phyloP scores from a whole-genome alignment of 768 basidiomycete genomes.

The Trichaptum fuscoviolaceum region DNA sequence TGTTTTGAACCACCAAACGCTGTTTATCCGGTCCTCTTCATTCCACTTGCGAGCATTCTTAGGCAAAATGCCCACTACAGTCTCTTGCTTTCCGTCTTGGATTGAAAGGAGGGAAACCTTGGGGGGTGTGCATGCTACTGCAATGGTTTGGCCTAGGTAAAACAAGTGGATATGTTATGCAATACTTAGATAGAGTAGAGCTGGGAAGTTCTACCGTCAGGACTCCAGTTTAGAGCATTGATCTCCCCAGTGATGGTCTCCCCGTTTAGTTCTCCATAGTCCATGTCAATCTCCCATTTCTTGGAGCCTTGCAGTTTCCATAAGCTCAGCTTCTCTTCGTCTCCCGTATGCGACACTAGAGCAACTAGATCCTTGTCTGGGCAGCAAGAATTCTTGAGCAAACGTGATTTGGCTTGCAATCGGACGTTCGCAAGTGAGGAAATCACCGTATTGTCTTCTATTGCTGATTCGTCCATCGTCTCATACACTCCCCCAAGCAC shows the following conservation, averaged over 20 bases:
- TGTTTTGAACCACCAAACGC: slow-evolving; percentile 73
- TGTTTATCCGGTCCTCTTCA: slow-evolving; percentile 30
- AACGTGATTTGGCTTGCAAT: slow-evolving; percentile 51
- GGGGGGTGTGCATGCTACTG: slow-evolving; percentile 65
- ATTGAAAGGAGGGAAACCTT: slow-evolving; percentile 68
- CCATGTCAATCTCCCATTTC: slow-evolving; percentile 78
- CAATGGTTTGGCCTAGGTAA: slow-evolving; percentile 59
- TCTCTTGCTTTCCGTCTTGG: slow-evolving; percentile 63
- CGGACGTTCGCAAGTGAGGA: slow-evolving; percentile 50
- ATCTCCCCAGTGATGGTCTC: slow-evolving; percentile 44
- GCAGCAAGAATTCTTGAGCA: slow-evolving; percentile 66
- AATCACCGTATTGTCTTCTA: neutral
- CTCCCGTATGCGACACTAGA: slow-evolving; percentile 60
- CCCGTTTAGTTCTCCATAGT: slow-evolving; percentile 28
- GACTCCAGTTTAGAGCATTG: slow-evolving; percentile 71
- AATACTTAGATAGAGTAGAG: slow-evolving; percentile 4
- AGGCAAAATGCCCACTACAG: slow-evolving; percentile 35
- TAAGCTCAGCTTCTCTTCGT: slow-evolving; percentile 63
- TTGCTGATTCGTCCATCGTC: neutral
- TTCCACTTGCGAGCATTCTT: slow-evolving; percentile 12
- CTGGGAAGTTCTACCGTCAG: slow-evolving; percentile 51
- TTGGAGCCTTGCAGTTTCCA: slow-evolving; percentile 80
- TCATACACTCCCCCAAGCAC: neutral
- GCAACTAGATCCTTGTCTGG: slow-evolving; percentile 80
- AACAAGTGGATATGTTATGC: slow-evolving; percentile 7